Evolutionary conservation across 805 yeast genomes (phyloP).

Genomic region (Saccharomycopsis javanensis): DNA sequence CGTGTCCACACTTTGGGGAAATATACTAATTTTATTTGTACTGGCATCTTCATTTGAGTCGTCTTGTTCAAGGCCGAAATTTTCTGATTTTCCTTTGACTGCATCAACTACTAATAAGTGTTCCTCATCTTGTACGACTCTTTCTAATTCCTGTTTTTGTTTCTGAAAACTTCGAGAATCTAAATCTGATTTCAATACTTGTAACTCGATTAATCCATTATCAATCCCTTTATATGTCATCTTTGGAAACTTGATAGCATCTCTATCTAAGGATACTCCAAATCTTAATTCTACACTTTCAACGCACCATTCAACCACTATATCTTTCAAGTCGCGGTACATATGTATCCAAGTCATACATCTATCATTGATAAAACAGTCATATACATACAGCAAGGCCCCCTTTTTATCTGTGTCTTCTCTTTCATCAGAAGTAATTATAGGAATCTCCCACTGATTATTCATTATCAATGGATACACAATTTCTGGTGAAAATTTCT

Average conservation of each 20-base stretch:
- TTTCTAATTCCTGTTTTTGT: slow-evolving; percentile 27
- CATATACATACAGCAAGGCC: slow-evolving; percentile 51
- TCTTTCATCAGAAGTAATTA: slow-evolving; percentile 52
- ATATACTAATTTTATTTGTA: slow-evolving; percentile 2
- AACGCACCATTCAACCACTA: slow-evolving; percentile 74
- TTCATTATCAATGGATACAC: slow-evolving; percentile 57
- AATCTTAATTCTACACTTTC: slow-evolving; percentile 59
- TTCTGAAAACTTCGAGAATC: slow-evolving; percentile 30
- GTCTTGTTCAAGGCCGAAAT: slow-evolving; percentile 4
- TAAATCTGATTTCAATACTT: slow-evolving; percentile 36
- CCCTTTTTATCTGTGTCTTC: slow-evolving; percentile 63
- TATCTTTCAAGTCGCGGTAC: slow-evolving; percentile 50
- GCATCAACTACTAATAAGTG: slow-evolving; percentile 22
- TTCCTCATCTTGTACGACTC: slow-evolving; percentile 26
- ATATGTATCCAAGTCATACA: slow-evolving; percentile 54
- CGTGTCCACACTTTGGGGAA: slow-evolving; percentile 20
- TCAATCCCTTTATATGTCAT: slow-evolving; percentile 60
- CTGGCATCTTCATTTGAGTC: neutral
- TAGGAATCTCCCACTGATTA: slow-evolving; percentile 80
- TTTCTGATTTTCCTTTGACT: slow-evolving; percentile 9
- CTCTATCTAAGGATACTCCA: slow-evolving; percentile 48
- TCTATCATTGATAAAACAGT: slow-evolving; percentile 63
- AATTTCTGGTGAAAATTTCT: slow-evolving; percentile 40
- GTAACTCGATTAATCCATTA: slow-evolving; percentile 28
- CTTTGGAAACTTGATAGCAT: slow-evolving; percentile 53